phyloP scores from a whole-genome alignment of 441 rosid genomes.

The Theobroma grandiflorum region DNA sequence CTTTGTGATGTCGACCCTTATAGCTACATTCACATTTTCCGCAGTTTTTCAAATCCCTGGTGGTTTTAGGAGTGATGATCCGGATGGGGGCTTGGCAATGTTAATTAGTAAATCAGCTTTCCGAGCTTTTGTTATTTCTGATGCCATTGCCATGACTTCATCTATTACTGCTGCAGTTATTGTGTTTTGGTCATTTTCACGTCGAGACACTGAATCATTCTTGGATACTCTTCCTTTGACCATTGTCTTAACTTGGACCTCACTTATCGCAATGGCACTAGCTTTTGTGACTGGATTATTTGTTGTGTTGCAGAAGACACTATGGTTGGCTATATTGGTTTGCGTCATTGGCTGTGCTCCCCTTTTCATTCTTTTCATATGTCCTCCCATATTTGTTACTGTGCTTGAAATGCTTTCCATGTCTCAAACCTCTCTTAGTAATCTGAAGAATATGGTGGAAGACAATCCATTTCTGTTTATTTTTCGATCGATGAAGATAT shows the following conservation, averaged over 20 bases:
- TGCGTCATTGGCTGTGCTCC: not conserved
- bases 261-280: conserved; percentile 11
- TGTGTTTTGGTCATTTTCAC: not conserved
- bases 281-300: conserved; percentile 20
- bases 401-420: not conserved
- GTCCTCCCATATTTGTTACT: not conserved
- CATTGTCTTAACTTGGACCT: not conserved
- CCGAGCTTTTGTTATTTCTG: not conserved
- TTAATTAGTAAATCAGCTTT: not conserved
- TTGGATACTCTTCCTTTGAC: not conserved
- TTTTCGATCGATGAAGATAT: no score
- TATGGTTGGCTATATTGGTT: not conserved
- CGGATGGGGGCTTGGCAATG: not conserved
- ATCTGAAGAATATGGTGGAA: not conserved
- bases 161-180: conserved; percentile 1
- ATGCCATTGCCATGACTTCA: conserved; percentile 12
- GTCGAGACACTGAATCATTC: not conserved
- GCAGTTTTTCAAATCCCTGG: conserved; percentile 37
- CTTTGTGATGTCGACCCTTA: not conserved
- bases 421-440: not conserved
- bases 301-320: not conserved
- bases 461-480: not conserved
- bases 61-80: conserved; percentile 5
- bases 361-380: not conserved
- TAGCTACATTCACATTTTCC: no score